A percentile compares a stretch with the other conserved stretches of the same genome.
These are phyloP conservation scores for Carex myosuroides DNA, from an alignment of 176 grass and related monocot species.

Conservation along the genomic window DNA sequence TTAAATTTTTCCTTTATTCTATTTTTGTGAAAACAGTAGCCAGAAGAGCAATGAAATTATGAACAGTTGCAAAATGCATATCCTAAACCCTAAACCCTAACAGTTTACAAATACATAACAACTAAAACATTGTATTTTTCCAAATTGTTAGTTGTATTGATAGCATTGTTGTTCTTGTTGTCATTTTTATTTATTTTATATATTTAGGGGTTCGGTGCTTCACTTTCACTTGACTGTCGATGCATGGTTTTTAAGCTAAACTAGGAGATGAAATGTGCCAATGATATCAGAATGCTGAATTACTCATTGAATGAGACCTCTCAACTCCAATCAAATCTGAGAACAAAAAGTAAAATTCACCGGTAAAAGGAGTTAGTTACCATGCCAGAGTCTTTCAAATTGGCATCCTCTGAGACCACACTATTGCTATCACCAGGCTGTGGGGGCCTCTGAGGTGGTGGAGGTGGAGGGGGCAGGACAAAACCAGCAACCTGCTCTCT, in stretches of 20 bases:
- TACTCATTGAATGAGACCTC: not conserved
- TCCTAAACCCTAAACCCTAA: not conserved
- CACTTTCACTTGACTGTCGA: not conserved
- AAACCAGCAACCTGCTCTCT: constrained; percentile 46
- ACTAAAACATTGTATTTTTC: not conserved
- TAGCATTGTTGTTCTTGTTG: not conserved
- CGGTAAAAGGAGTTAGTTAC: not conserved
- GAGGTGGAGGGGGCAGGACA: constrained; percentile 54
- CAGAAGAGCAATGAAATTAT: not conserved
- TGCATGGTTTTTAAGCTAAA: not conserved
- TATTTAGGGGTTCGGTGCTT: not conserved
- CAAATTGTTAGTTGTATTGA: not conserved
- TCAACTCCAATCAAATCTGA: constrained; percentile 5
- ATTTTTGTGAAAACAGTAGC: not conserved
- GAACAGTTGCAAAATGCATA: not conserved
- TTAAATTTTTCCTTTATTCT: not conserved
- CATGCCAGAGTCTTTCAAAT: not conserved
- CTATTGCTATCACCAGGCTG: constrained; percentile 23
- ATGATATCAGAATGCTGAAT: not conserved
- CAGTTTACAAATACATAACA: not conserved
- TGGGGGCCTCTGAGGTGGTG: constrained; percentile 44
- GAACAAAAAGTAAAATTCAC: constrained; percentile 15
- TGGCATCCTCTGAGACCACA: not conserved
- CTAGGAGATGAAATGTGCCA: not conserved
- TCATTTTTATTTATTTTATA: not conserved